Conservation (phyloP, 371 early-diverging fungal genomes). For the Nematocida displodere region DNA sequence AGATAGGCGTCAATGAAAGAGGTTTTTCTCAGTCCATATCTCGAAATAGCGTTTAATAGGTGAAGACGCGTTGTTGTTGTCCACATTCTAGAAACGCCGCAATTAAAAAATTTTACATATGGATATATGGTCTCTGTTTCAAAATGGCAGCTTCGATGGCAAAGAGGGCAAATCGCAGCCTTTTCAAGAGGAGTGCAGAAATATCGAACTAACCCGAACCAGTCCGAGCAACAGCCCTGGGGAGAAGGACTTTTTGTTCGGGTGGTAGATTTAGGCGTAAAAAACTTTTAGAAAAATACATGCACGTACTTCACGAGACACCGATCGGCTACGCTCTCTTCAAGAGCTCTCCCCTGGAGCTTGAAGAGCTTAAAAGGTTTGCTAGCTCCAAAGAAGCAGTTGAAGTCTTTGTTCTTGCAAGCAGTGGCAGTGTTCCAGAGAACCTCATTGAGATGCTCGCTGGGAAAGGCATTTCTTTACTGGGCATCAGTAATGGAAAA, state of each 20-base stretch:
- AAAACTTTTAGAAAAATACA: constrained; percentile 44
- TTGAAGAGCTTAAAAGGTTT: constrained; percentile 17
- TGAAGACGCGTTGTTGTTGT: constrained; percentile 49
- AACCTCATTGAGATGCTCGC: neutral
- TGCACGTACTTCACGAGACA: constrained; percentile 51
- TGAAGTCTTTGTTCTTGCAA: neutral
- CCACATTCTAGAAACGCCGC: constrained; percentile 38
- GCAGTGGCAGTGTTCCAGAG: constrained; percentile 1
- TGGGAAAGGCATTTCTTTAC: neutral
- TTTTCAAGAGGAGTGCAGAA: neutral
- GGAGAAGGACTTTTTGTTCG: neutral
- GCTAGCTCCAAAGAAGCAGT: constrained; percentile 7
- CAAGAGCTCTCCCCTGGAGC: constrained; percentile 26
- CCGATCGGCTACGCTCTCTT: constrained; percentile 48
- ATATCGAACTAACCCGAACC: too few relatives aligned
- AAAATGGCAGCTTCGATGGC: neutral
- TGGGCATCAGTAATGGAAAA: constrained; percentile 16
- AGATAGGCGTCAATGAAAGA: constrained; percentile 50
- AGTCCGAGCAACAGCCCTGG: too few relatives aligned
- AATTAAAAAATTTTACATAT: constrained; percentile 17
- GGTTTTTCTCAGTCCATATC: constrained; percentile 35
- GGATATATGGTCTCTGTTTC: neutral
- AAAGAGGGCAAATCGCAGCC: neutral
- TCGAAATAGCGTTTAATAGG: constrained; percentile 32
- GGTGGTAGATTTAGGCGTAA: neutral